A percentile compares a stretch with the other conserved stretches of the same genome.
Conservation (phyloP, 148 eudicot genomes). For the Camellia granthamiana region DNA sequence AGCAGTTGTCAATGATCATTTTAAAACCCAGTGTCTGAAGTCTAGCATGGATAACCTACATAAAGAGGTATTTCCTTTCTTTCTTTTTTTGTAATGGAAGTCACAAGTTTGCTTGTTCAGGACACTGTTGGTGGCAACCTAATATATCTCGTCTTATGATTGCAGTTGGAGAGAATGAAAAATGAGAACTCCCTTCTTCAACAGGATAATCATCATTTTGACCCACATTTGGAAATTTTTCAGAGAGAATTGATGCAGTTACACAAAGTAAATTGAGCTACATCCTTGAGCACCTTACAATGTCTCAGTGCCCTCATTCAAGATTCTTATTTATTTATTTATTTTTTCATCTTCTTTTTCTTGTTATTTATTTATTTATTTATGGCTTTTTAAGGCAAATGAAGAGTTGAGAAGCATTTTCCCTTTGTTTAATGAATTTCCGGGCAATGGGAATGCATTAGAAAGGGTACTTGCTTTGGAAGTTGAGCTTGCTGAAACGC, state of each 20-base stretch:
- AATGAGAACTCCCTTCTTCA: constrained; percentile 53
- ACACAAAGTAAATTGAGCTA: constrained; percentile 48
- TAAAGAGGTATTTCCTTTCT: constrained; percentile 59
- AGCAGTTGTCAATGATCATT: constrained; percentile 36
- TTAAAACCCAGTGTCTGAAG: constrained; percentile 45
- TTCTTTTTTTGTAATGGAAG: background rate
- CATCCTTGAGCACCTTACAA: background rate
- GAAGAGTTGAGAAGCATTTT: constrained; percentile 72
- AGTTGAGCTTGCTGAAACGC: constrained; percentile 91
- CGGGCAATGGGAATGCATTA: constrained; percentile 69
- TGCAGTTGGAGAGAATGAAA: constrained; percentile 89
- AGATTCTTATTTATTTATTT: background rate
- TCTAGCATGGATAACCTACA: constrained; percentile 80
- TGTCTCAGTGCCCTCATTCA: background rate
- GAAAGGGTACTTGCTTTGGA: constrained; percentile 97
- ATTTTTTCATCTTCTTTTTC: background rate
- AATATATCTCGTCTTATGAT: constrained; percentile 12
- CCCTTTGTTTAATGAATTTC: constrained; percentile 44
- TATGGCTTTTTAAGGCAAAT: constrained; percentile 43
- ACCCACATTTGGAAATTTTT: constrained; percentile 36
- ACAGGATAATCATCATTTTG: constrained; percentile 34
- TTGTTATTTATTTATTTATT: background rate
- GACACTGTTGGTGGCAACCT: background rate
- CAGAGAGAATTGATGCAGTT: constrained; percentile 56
- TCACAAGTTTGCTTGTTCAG: background rate